phyloP scores from a whole-genome alignment of 305 asterid genomes.

The Fraxinus floribunda region DNA sequence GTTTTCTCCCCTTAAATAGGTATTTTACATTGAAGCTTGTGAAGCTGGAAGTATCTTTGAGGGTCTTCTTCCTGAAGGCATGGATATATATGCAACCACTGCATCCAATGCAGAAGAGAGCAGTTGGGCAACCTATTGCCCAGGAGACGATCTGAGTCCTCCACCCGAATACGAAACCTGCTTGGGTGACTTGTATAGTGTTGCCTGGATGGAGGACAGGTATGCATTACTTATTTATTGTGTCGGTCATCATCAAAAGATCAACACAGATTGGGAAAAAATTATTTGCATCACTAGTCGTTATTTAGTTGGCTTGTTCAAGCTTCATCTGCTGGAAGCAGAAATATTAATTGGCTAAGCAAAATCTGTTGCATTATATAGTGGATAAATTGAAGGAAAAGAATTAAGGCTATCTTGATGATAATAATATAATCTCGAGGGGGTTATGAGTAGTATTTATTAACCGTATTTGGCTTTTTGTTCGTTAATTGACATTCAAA shows the following conservation, averaged over 20 bases:
- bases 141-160: constrained; percentile 77
- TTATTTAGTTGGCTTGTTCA: background rate
- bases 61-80: constrained; percentile 81
- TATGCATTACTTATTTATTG: constrained; percentile 19
- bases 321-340: background rate
- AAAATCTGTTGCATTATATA: background rate
- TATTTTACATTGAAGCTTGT: constrained; percentile 91
- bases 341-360: constrained; percentile 1
- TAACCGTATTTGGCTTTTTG: background rate
- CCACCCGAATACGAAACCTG: constrained; percentile 82
- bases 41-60: constrained; percentile 95
- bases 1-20: constrained; percentile 36
- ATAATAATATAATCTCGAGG: background rate
- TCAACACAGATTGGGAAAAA: background rate
- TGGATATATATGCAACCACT: constrained; percentile 85
- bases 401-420: background rate
- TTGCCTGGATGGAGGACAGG: constrained; percentile 99
- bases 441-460: background rate
- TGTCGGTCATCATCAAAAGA: background rate
- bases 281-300: background rate
- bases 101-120: constrained; percentile 91
- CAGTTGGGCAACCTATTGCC: constrained; percentile 97
- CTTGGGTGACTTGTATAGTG: constrained; percentile 87
- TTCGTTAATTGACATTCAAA: constrained; percentile 9
- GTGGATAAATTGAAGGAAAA: background rate